phyloP scores from a whole-genome alignment of 768 basidiomycete species.

The Suillus cothurnatus region DNA sequence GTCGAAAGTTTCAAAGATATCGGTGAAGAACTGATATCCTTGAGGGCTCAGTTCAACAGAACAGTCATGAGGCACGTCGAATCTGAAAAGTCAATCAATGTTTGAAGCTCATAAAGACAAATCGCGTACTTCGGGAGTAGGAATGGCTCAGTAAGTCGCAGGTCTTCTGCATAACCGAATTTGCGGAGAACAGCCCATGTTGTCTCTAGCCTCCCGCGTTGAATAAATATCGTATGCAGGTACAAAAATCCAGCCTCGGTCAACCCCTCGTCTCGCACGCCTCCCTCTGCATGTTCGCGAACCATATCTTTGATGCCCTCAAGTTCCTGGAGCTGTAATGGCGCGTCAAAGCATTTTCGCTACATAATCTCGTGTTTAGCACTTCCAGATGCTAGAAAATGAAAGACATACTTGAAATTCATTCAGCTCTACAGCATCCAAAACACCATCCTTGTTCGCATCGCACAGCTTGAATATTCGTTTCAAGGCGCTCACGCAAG shows the following conservation, averaged over 20 bases:
- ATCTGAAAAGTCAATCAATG: conserved; percentile 48
- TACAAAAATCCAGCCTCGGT: conserved; percentile 94
- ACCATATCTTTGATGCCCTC: conserved; percentile 97
- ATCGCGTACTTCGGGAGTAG: conserved; percentile 79
- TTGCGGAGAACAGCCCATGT: conserved; percentile 96
- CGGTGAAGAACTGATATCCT: conserved; percentile 97
- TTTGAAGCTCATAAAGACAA: conserved; percentile 2
- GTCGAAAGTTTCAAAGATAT: conserved; percentile 94
- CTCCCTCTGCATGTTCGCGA: conserved; percentile 71
- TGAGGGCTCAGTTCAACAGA: conserved; percentile 93
- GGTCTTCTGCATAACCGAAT: conserved; percentile 95
- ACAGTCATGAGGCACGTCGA: conserved; percentile 92
- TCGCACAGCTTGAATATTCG: conserved; percentile 98
- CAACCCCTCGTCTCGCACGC: conserved; percentile 76
- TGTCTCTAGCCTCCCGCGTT: conserved; percentile 91
- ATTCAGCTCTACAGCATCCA: conserved; percentile 90
- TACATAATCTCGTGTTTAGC: conserved; percentile 33
- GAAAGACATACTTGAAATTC: conserved; percentile 82
- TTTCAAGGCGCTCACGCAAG: conserved; percentile 82
- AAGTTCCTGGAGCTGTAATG: conserved; percentile 88
- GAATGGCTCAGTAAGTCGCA: conserved; percentile 86
- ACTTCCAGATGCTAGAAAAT: neutral
- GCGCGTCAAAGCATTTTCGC: conserved; percentile 95
- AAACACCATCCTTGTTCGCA: conserved; percentile 88
- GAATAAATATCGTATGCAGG: conserved; percentile 96